phyloP scores from a whole-genome alignment of 371 early-diverging fungal genomes.

The Conidiobolus incongruus region DNA sequence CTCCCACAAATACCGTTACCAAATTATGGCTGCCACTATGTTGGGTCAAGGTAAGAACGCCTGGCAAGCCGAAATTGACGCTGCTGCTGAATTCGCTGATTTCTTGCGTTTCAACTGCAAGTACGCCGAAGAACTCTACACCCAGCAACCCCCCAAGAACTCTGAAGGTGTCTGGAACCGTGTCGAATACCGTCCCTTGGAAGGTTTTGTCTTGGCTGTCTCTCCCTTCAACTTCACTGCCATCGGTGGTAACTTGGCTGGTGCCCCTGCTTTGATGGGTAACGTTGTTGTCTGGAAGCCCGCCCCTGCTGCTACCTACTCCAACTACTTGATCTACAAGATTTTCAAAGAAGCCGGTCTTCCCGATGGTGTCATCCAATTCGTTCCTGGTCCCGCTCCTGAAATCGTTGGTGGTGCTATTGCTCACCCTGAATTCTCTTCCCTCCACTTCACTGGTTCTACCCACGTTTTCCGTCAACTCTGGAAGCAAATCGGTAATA shows the following conservation, averaged over 20 bases:
- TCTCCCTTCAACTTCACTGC: conserved; percentile 99
- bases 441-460: conserved; percentile 94
- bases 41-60: conserved; percentile 96
- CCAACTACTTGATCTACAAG: conserved; percentile 78
- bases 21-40: conserved; percentile 93
- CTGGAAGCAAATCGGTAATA: conserved; percentile 78
- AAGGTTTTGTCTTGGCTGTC: conserved; percentile 91
- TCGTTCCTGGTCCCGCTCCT: conserved; percentile 78
- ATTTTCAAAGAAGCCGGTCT: conserved; percentile 89
- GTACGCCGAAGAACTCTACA: conserved; percentile 85
- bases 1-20: conserved; percentile 71
- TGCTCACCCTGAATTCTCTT: conserved; percentile 70
- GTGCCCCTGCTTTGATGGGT: conserved; percentile 92
- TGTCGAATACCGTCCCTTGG: conserved; percentile 84
- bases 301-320: conserved; percentile 61
- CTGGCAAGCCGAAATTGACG: conserved; percentile 98
- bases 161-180: conserved; percentile 83
- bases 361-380: conserved; percentile 93
- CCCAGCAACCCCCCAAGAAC: conserved; percentile 81
- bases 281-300: conserved; percentile 97
- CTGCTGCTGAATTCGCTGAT: conserved; percentile 81
- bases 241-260: conserved; percentile 87
- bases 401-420: conserved; percentile 47
- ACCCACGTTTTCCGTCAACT: conserved; percentile 82
- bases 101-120: conserved; percentile 91